Base-by-base conservation (phyloP, 768 basidiomycete genomes). In the Punctularia strigosozonata region DNA sequence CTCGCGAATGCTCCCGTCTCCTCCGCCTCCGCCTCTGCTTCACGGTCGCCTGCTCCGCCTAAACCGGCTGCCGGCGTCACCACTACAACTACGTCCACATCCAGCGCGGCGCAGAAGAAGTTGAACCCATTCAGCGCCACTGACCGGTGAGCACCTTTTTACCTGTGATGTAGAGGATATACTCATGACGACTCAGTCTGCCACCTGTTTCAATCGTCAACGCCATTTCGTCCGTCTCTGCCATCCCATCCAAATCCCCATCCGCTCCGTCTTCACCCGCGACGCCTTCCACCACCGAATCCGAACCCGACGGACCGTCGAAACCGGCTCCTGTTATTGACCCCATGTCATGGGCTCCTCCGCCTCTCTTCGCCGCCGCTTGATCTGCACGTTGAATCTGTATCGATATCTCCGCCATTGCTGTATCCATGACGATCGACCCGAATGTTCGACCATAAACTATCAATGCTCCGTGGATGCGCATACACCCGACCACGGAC, bases 341-440 rank as follows among this genome's bases (percentile, higher is more conserved):
- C 50, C 54, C 53, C 6, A 39, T 56, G 45, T 73, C 79, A 45
- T 83, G 75, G 51, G 63, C 72, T 42, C 83, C 82, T 13, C 80
- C 67, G 40, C 64, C 80, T 25, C 62, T 87, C 20, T 85, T 84
- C 51, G 72, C 71, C 32, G 57, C 61, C 46, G 80, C 80, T 43
- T 87, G 59, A 84, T 60, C 22, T n/a, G 13, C 40, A 37, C 48
- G 38, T 52, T 53, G 42, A 54, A 57, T 57, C 49, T 48, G 43
- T 53, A 46, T 42, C 35, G 8, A 26, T 46, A 38, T 24, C 41
- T 35, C 30, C 23, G 40, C 38, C 38, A 42, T 21, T 19, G 45
- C 36, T 42, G 35, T 50, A 44, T 50, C 42, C 43, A 48, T 51
- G 36, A 39, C 51, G 33, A 44, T 43, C 44, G 40, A 25, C 40